Evolutionary conservation across 1,284 basidiomycete species (phyloP), one percentile per base, ranked within the genome.

Genomic region (Leccinum solheimii): DNA sequence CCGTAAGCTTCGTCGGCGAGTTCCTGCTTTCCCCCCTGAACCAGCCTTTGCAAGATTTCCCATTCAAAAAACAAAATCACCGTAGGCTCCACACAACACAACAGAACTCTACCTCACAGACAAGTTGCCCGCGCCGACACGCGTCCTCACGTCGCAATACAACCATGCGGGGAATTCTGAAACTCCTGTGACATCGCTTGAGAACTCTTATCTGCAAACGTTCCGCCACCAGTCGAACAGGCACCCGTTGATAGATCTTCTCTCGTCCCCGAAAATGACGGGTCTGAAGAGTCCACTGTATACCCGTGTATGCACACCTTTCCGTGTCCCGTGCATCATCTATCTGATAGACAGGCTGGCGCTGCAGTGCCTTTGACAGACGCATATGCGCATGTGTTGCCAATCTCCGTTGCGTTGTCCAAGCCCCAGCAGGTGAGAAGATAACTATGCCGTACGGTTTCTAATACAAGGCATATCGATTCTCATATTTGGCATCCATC

Each of bases 381-480:
- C 55, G 51, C 60, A 45, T 55, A 60, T 54, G 59, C 16, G 9
- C 40, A 52, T 26, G 16, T 51, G 23, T 45, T 32, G 51, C 60
- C 21, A 58, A 60, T n/a, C 38, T 23, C 32, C 50, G n/a, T 55
- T 53, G 23, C 51, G 55, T 48, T 55, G 32, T 32, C 56, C 62
- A 53, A 52, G 32, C 27, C 48, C 13, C 50, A 58, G 40, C 48
- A 57, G 59, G 51, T 59, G 63, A 61, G 59, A 68, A 60, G 55
- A 52, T n/a, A 21, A 5, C 10, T 0, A 66, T 71, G 69, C 69
- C 70, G 69, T 70, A 69, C 43, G 27, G 36, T 60, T 61, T 34
- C 72, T 36, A 68, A 68, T 71, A 74, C 62, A 62, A 69, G 69
- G 23, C 57, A 73, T 73, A 70, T 70, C 43, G 40, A 62, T 58